Percentiles rank a stretch among this genome's conserved stretches.
These are phyloP conservation scores for Diospyros lotus DNA, from an alignment of 148 eudicot genomes.

Conservation along the genomic window DNA sequence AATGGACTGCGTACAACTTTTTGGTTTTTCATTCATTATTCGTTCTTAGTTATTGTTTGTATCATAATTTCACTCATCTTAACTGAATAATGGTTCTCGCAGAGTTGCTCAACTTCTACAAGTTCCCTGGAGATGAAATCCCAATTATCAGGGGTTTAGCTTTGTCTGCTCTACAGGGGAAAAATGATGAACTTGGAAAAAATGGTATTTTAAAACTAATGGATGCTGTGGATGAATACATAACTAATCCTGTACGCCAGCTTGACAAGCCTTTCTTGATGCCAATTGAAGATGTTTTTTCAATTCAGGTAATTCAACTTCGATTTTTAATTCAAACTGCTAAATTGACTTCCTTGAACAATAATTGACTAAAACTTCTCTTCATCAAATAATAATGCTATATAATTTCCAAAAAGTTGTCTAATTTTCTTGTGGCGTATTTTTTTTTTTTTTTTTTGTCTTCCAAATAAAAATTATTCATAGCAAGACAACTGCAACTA, in stretches of 20 bases:
- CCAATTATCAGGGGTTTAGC: conserved; percentile 89
- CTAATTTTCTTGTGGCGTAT: neutral
- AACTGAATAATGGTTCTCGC: conserved; percentile 15
- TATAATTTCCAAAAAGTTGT: neutral
- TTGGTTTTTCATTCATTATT: conserved; percentile 16
- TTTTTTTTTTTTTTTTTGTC: neutral
- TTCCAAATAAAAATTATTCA: neutral
- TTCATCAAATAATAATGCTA: neutral
- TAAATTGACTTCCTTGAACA: neutral
- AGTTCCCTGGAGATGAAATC: conserved; percentile 89
- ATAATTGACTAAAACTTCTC: neutral
- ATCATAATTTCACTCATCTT: neutral
- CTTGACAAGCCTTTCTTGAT: conserved; percentile 89
- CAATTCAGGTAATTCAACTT: conserved; percentile 64
- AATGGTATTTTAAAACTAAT: conserved; percentile 78
- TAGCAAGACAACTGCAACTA: neutral
- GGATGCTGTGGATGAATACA: conserved; percentile 93
- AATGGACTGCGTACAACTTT: neutral
- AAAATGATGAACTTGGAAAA: conserved; percentile 80
- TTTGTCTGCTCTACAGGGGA: conserved; percentile 81
- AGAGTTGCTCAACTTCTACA: conserved; percentile 89
- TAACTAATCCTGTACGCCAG: conserved; percentile 76
- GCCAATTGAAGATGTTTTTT: conserved; percentile 93
- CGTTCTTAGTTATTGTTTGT: neutral
- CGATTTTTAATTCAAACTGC: neutral